Conservation (phyloP, 2,329 filamentous ascomycete genomes). For the Cryphonectria japonica region DNA sequence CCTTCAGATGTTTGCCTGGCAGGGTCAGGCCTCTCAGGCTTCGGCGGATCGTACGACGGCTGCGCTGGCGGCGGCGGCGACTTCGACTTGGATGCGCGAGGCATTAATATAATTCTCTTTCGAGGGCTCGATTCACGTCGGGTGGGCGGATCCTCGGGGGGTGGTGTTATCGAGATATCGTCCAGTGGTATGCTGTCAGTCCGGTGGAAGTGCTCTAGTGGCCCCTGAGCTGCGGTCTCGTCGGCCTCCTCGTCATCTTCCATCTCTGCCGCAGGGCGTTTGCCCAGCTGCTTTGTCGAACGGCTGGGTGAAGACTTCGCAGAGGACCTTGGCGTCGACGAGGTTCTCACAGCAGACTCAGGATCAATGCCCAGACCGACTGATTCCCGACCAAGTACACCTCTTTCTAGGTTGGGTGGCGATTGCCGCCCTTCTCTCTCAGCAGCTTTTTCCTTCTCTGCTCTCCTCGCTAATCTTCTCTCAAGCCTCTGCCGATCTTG, state of each 20-base stretch:
- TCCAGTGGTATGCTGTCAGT: slow-evolving; percentile 51
- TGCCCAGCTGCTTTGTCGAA: slow-evolving; percentile 36
- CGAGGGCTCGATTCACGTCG: slow-evolving; percentile 40
- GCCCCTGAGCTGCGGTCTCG: slow-evolving; percentile 25
- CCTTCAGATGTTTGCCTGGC: slow-evolving; percentile 60
- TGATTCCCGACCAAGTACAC: slow-evolving; percentile 62
- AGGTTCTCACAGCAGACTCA: slow-evolving; percentile 59
- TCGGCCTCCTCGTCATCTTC: slow-evolving; percentile 29
- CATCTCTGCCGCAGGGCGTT: slow-evolving; percentile 32
- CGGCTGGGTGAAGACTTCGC: slow-evolving; percentile 36
- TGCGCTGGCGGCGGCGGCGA: slow-evolving; percentile 50
- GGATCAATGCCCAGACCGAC: slow-evolving; percentile 61
- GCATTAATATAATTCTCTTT: slow-evolving; percentile 46
- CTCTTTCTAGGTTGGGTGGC: slow-evolving; percentile 61
- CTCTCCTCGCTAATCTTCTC: slow-evolving; percentile 65
- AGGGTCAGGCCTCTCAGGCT: slow-evolving; percentile 53
- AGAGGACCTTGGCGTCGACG: slow-evolving; percentile 55
- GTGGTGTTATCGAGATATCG: slow-evolving; percentile 28
- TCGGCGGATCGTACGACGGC: slow-evolving; percentile 46
- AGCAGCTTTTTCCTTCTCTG: slow-evolving; percentile 67
- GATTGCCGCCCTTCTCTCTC: slow-evolving; percentile 58
- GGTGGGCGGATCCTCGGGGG: slow-evolving; percentile 29
- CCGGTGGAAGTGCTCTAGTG: slow-evolving; percentile 48
- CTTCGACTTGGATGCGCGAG: slow-evolving; percentile 53
- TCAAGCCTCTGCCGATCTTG: slow-evolving; percentile 70